Base-by-base conservation (phyloP, 139 green algal genomes). In the Micractinium sp. region DNA sequence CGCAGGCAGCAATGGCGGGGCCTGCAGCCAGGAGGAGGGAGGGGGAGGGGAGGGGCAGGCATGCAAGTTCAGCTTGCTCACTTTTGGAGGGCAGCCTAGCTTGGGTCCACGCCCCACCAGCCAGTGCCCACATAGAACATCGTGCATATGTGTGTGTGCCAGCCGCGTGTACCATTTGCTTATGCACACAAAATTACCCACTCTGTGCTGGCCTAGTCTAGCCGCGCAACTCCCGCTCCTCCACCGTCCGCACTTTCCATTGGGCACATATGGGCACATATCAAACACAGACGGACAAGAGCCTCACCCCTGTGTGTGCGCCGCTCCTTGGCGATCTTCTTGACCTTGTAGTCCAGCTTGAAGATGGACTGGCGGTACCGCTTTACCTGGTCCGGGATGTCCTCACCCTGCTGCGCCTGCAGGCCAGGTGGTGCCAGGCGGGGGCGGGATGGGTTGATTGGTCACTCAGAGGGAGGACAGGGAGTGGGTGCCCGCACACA, bases 291-390 rank as follows among this genome's bases (percentile, higher is more conserved):
- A n/a, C n/a, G n/a, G n/a, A n/a, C n/a, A n/a, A n/a, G n/a, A n/a
- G n/a, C n/a, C 82, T 77, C 82, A 87, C 82, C 82, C 67, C 38
- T 77, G 29, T 77, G 63, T 19, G 63, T 77, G 33, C 82, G 60
- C 61, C 67, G 67, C 36, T 87, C 82, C 61, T 73, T 73, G 38
- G 67, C 82, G 15, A 87, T 79, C 82, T 87, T 87, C 61, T 82
- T 88, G 41, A 71, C 71, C 71, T 88, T 88, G 85, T 88, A 82
- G 47, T 88, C 85, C 71, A 88, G 71, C 71, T 88, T 88, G 73
- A 88, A 88, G 53, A 88, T 82, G 47, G 73, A 83, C 73, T 88
- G 85, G 47, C 85, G 85, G 71, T 75, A 88, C 31, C 85, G 85
- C 85, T 88, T 88, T 1, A 88, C 85, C 14, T 35, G 47, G 31